Conservation (phyloP, 805 yeast genomes). For the Middelhovenomyces tepae region DNA sequence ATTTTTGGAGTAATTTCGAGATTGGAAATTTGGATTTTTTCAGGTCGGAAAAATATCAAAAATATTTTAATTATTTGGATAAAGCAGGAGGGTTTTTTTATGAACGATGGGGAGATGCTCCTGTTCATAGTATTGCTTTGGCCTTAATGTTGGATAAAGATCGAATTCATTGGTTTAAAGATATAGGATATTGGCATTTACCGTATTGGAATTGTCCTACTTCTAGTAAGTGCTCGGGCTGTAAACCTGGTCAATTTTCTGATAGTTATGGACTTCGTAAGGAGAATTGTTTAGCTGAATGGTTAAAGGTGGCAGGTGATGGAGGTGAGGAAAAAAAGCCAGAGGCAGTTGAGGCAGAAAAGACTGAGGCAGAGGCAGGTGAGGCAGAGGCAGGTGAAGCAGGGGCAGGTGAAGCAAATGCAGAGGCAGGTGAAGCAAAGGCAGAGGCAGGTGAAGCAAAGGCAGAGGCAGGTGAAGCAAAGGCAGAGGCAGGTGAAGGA, state of each 20-base stretch:
- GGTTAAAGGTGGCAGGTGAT: no score
- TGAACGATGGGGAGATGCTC: constrained; percentile 93
- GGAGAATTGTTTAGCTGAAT: constrained; percentile 68
- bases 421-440: constrained; percentile 3
- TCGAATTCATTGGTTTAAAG: constrained; percentile 79
- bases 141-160: constrained; percentile 61
- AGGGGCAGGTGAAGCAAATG: no score
- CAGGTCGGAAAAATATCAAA: constrained; percentile 55
- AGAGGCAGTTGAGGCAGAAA: constrained; percentile 1
- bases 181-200: constrained; percentile 67
- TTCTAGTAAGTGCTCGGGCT: constrained; percentile 40
- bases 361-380: constrained; percentile 4
- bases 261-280: constrained; percentile 41
- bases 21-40: constrained; percentile 77
- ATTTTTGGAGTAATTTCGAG: constrained; percentile 88
- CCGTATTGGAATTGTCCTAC: constrained; percentile 70
- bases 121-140: constrained; percentile 73
- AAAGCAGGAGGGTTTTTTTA: constrained; percentile 73
- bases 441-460: constrained; percentile 3
- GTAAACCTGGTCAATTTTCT: constrained; percentile 49
- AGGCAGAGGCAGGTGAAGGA: constrained; percentile 1
- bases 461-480: constrained; percentile 3
- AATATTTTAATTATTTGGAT: constrained; percentile 59
- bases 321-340: no score
- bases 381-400: constrained; percentile 4